Percentiles rank a stretch among this genome's conserved stretches.
Conservation (phyloP, 73 alveolate species). For the Paramecium sonneborni region DNA sequence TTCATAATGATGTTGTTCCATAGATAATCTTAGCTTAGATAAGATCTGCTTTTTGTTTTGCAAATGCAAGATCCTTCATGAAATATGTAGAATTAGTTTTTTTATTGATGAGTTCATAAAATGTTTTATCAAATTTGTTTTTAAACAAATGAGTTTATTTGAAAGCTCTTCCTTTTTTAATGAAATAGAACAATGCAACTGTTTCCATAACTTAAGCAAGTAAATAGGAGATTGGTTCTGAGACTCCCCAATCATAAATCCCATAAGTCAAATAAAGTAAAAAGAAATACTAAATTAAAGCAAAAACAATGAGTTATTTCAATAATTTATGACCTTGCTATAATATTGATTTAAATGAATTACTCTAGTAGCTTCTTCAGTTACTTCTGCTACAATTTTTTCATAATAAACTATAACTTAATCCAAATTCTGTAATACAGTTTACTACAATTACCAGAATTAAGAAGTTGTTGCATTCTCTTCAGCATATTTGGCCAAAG, state of each 20-base stretch:
- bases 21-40: not conserved
- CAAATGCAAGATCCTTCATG: not conserved
- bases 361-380: not conserved
- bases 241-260: slow-evolving; percentile 31
- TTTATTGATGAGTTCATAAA: not conserved
- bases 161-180: slow-evolving; percentile 41
- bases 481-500: slow-evolving; percentile 44
- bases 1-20: not conserved
- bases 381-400: not conserved
- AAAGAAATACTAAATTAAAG: slow-evolving; percentile 22
- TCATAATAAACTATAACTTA: not conserved
- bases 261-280: slow-evolving; percentile 28
- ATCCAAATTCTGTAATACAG: slow-evolving; percentile 20
- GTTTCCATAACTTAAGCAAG: slow-evolving; percentile 30
- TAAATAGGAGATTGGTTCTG: slow-evolving; percentile 48
- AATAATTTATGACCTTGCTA: slow-evolving; percentile 43
- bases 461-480: slow-evolving; percentile 24
- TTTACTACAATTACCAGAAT: not conserved
- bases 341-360: not conserved
- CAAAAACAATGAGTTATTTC: slow-evolving; percentile 9
- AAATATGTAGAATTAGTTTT: slow-evolving; percentile 1
- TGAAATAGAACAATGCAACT: slow-evolving; percentile 39
- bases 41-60: not conserved
- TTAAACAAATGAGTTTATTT: not conserved
- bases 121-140: not conserved